Percentiles rank a stretch among this genome's conserved stretches.
phyloP scores from a whole-genome alignment of 495 filamentous ascomycete genomes.

The Penicillium canescens region DNA sequence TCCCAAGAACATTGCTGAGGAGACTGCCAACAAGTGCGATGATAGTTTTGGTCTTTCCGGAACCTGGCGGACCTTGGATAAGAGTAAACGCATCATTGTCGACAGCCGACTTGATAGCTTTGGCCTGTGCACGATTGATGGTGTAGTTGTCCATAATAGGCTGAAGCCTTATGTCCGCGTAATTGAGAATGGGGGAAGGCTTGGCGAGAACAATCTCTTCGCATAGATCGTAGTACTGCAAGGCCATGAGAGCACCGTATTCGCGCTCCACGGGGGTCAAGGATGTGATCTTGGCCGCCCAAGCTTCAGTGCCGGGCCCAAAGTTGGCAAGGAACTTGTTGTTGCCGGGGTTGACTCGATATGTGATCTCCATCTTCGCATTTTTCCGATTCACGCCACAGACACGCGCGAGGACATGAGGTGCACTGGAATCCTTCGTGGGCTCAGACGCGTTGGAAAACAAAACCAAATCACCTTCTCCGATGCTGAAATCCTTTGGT shows the following conservation, averaged over 20 bases:
- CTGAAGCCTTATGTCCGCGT: constrained; percentile 68
- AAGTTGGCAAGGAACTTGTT: constrained; percentile 54
- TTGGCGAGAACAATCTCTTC: constrained; percentile 85
- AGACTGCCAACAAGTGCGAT: constrained; percentile 92
- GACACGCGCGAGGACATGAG: constrained; percentile 86
- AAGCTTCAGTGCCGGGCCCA: constrained; percentile 61
- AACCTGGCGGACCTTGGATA: constrained; percentile 93
- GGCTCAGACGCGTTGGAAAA: constrained; percentile 73
- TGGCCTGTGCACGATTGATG: constrained; percentile 88
- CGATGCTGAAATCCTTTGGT: constrained; percentile 67
- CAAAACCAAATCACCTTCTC: constrained; percentile 87
- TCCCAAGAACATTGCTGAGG: constrained; percentile 59
- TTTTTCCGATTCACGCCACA: constrained; percentile 77
- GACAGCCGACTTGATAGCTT: constrained; percentile 84
- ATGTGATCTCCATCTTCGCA: constrained; percentile 77
- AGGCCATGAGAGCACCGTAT: constrained; percentile 83
- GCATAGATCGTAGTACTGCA: constrained; percentile 94
- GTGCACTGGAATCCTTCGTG: constrained; percentile 56
- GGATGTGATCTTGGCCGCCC: constrained; percentile 77
- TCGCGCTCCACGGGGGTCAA: constrained; percentile 93
- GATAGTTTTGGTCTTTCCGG: constrained; percentile 98
- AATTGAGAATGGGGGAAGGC: constrained; percentile 81
- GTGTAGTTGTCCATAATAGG: constrained; percentile 71
- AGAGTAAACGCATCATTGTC: constrained; percentile 96
- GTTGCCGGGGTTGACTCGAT: constrained; percentile 65